Evolutionary conservation across 371 early-diverging fungal genomes (phyloP), one percentile per base, ranked within the genome.

Genomic region (Mucor indicus): DNA sequence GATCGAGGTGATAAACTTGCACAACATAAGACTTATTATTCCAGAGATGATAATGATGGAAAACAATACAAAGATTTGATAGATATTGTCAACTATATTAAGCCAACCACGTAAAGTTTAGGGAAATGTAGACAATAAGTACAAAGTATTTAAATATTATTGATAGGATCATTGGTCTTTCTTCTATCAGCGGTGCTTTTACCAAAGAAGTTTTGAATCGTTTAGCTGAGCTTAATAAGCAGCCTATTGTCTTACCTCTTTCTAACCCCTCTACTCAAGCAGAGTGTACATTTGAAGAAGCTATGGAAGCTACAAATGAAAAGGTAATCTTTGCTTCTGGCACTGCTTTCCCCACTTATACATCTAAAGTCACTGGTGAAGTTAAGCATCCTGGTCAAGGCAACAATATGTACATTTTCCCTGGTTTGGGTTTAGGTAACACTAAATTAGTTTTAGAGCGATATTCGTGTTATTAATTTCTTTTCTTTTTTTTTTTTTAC

Each of bases 361-460:
- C 70, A 0, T 69, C 83, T 27, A 83, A 86, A 17, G 61, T 60
- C 20, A 83, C 87, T 12, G 67, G 73, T 16, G 69, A 79, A 39
- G 48, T 72, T 16, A 61, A 63, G 12, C 61, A 79, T 38, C 90
- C 93, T 15, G 94, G 90, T 12, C 94, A 94, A 75, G 95, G 93
- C 45, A 93, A 93, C 75, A 94, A 94, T 75, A 91, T 91, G 90
- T 90, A 87, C 57, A 83, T 89, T 25, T 91, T 91, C 83, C 96
- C 96, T 30, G 92, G 93, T 39, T 76, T 96, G n/a, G 96, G 96
- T 17, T 73, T 94, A 20, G 96, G 95, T n/a, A n/a, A n/a, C n/a
- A n/a, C n/a, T n/a, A n/a, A n/a, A n/a, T n/a, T n/a, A n/a, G n/a
- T n/a, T n/a, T n/a, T n/a, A n/a, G n/a, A n/a, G n/a, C n/a, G n/a